phyloP scores from a whole-genome alignment of 2,329 filamentous ascomycete genomes.

The Calonectria leucothoes region DNA sequence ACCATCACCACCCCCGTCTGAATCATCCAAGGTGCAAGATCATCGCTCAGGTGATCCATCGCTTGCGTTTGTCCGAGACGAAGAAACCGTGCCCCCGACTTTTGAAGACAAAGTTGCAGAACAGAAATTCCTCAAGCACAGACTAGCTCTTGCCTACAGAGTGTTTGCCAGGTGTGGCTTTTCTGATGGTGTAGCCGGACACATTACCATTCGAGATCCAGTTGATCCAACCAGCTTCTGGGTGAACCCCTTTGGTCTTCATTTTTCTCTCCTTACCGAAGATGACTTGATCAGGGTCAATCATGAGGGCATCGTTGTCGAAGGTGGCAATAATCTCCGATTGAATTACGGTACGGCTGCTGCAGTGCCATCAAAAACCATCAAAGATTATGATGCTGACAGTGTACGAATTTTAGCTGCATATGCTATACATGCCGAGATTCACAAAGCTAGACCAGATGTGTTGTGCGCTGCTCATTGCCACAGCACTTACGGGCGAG shows the following conservation, averaged over 20 bases:
- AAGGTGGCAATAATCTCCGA: slow-evolving; percentile 62
- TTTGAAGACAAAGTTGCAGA: slow-evolving; percentile 51
- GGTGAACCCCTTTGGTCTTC: slow-evolving; percentile 74
- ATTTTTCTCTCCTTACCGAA: slow-evolving; percentile 71
- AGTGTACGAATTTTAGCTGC: slow-evolving; percentile 8
- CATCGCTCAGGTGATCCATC: slow-evolving; percentile 5
- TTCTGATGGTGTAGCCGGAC: slow-evolving; percentile 70
- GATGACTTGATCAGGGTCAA: slow-evolving; percentile 77
- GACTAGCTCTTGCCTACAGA: slow-evolving; percentile 66
- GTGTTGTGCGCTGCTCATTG: slow-evolving; percentile 66
- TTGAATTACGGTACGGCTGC: slow-evolving; percentile 39
- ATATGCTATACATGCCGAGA: slow-evolving; percentile 51
- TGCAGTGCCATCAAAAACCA: not conserved
- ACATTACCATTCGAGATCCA: slow-evolving; percentile 72
- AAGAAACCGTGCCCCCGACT: slow-evolving; percentile 3
- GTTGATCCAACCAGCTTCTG: slow-evolving; percentile 72
- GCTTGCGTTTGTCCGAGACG: slow-evolving; percentile 3
- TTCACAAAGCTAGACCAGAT: slow-evolving; percentile 67
- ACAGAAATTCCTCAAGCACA: slow-evolving; percentile 64
- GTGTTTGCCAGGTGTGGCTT: slow-evolving; percentile 67
- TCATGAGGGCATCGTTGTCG: slow-evolving; percentile 70
- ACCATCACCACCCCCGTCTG: not conserved
- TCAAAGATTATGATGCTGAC: not conserved
- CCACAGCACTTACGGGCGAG: slow-evolving; percentile 64
- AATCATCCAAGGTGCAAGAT: not conserved